A percentile compares a stretch with the other conserved stretches of the same genome.
Conservation (phyloP, 1,139 yeast species). For the Eremothecium sinecaudum region DNA sequence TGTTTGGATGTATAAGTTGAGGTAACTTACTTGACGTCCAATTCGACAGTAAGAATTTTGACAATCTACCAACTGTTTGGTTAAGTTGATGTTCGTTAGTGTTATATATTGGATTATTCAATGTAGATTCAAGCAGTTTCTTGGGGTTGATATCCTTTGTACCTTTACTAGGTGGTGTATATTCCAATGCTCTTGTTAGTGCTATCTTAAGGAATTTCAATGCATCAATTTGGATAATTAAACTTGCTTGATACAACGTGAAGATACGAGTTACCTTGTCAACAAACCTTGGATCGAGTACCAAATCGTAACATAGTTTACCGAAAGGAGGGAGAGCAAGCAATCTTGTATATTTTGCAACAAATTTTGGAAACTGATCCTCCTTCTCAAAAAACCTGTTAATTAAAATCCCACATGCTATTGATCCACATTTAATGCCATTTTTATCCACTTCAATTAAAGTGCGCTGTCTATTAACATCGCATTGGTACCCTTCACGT, state of each 20-base stretch:
- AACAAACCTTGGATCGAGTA: conserved; percentile 16
- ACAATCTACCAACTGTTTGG: conserved; percentile 6
- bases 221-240: conserved; percentile 29
- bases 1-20: neutral
- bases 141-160: conserved; percentile 6
- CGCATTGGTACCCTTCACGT: conserved; percentile 5
- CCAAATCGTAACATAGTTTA: conserved; percentile 15
- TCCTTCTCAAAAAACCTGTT: conserved; percentile 15
- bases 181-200: conserved; percentile 16
- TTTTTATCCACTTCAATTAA: neutral
- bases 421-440: neutral
- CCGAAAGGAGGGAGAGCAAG: conserved; percentile 19
- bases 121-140: conserved; percentile 4
- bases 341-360: conserved; percentile 21
- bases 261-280: conserved; percentile 19
- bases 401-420: conserved; percentile 6
- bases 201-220: conserved; percentile 26
- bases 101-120: conserved; percentile 1
- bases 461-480: conserved; percentile 1
- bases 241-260: conserved; percentile 25
- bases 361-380: conserved; percentile 22
- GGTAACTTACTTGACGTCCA: conserved; percentile 13
- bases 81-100: conserved; percentile 1
- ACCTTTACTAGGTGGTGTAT: conserved; percentile 3
- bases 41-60: conserved; percentile 17